Conservation (phyloP, 257 asterid species). For the Buddleja alternifolia region DNA sequence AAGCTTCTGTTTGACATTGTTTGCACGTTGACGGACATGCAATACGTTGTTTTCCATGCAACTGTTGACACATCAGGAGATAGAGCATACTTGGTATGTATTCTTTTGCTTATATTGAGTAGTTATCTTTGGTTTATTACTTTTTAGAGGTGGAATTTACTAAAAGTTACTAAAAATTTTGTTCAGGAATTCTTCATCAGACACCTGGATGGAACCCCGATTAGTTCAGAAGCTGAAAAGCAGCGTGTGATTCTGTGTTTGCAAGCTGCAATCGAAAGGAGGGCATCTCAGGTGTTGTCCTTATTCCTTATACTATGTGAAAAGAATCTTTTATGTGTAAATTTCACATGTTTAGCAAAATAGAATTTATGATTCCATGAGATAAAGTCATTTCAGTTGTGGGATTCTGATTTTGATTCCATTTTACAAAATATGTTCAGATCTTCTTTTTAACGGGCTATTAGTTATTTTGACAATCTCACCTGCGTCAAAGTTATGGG, state of each 20-base stretch:
- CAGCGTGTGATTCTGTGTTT: slow-evolving; percentile 80
- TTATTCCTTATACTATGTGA: slow-evolving; percentile 18
- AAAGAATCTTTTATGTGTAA: slow-evolving; percentile 3
- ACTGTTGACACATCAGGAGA: slow-evolving; percentile 69
- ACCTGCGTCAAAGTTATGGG: too few relatives aligned
- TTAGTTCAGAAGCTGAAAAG: slow-evolving; percentile 83
- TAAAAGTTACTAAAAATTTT: slow-evolving; percentile 14
- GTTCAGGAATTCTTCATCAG: slow-evolving; percentile 87
- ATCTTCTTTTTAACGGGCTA: too few relatives aligned
- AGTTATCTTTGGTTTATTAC: not conserved
- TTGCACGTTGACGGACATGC: slow-evolving; percentile 95
- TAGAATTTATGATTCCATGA: too few relatives aligned
- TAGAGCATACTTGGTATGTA: slow-evolving; percentile 66
- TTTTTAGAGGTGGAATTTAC: not conserved
- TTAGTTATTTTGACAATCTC: too few relatives aligned
- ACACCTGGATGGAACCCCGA: slow-evolving; percentile 83
- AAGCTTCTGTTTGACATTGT: slow-evolving; percentile 89
- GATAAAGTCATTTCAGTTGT: too few relatives aligned
- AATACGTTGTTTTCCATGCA: slow-evolving; percentile 88
- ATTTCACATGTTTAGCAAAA: not conserved
- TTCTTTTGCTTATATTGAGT: not conserved
- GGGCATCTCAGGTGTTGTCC: slow-evolving; percentile 69
- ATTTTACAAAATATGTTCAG: too few relatives aligned
- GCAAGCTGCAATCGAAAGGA: slow-evolving; percentile 74
- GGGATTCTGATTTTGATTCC: too few relatives aligned